Evolutionary conservation across 768 basidiomycete species (phyloP).

Genomic region (Rubroboletus satanas): DNA sequence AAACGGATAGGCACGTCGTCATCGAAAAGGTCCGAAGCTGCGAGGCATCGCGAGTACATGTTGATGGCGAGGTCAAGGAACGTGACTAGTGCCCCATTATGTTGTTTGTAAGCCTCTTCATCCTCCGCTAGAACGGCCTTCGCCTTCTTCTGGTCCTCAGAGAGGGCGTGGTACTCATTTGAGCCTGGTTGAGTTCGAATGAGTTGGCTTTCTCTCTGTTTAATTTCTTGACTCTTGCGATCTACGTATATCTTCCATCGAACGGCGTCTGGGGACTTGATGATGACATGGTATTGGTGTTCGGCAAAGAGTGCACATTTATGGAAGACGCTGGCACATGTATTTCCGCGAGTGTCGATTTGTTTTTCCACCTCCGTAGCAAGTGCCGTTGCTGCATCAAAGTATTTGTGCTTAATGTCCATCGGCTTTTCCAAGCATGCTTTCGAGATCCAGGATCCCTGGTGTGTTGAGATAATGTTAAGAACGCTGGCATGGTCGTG

Average conservation of each 20-base stretch:
- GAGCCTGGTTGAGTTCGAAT: constrained; percentile 18
- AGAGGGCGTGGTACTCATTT: constrained; percentile 27
- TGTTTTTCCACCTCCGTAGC: constrained; percentile 25
- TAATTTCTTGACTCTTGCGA: constrained; percentile 70
- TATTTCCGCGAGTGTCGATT: constrained; percentile 16
- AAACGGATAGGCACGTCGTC: constrained; percentile 76
- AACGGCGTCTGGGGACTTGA: constrained; percentile 64
- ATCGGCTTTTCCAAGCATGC: constrained; percentile 79
- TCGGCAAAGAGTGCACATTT: constrained; percentile 90
- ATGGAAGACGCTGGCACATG: constrained; percentile 61
- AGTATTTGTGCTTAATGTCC: constrained; percentile 67
- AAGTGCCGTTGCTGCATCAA: constrained; percentile 53
- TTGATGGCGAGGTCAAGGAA: constrained; percentile 75
- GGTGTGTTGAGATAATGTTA: neutral
- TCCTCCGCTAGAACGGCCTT: constrained; percentile 53
- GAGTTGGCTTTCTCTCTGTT: constrained; percentile 41
- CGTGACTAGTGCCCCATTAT: constrained; percentile 42
- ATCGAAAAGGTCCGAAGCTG: constrained; percentile 67
- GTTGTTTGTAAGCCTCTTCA: constrained; percentile 38
- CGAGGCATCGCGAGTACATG: constrained; percentile 81
- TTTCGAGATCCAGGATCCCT: constrained; percentile 91
- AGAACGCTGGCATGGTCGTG: neutral
- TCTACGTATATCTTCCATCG: constrained; percentile 69
- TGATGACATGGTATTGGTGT: constrained; percentile 70
- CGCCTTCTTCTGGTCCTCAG: constrained; percentile 41